Evolutionary conservation across 345 rosid genomes (phyloP).

Genomic region (Corchorus olitorius): DNA sequence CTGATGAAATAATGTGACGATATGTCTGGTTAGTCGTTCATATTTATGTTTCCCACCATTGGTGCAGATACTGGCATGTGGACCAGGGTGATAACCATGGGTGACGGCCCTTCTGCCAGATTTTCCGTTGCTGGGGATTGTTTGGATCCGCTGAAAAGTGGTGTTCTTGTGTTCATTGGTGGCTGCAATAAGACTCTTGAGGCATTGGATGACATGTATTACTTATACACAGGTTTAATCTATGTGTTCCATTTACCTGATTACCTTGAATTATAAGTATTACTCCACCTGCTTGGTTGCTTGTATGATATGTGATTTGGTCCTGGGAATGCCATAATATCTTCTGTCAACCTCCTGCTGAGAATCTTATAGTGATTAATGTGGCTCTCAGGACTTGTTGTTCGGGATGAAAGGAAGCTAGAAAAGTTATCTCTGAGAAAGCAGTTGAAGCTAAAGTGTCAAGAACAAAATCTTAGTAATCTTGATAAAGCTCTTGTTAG

Average conservation of each 20-base stretch:
- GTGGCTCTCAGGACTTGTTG: constrained; percentile 54
- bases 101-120: constrained; percentile 92
- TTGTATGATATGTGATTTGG: not conserved
- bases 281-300: not conserved
- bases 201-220: constrained; percentile 93
- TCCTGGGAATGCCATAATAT: constrained; percentile 12
- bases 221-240: constrained; percentile 77
- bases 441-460: constrained; percentile 91
- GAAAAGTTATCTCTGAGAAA: constrained; percentile 86
- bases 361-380: constrained; percentile 18
- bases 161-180: constrained; percentile 78
- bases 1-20: not conserved
- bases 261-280: constrained; percentile 14
- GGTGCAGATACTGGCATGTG: constrained; percentile 76
- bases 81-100: constrained; percentile 68
- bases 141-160: constrained; percentile 78
- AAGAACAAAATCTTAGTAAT: constrained; percentile 63
- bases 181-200: constrained; percentile 96
- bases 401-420: constrained; percentile 52
- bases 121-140: constrained; percentile 92
- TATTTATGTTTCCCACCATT: constrained; percentile 8
- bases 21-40: not conserved
- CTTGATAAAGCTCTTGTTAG: constrained; percentile 56
- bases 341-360: not conserved
- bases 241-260: constrained; percentile 16